phyloP scores from a whole-genome alignment of 352 stramenopile genomes.

The Thraustochytrium sp. region DNA sequence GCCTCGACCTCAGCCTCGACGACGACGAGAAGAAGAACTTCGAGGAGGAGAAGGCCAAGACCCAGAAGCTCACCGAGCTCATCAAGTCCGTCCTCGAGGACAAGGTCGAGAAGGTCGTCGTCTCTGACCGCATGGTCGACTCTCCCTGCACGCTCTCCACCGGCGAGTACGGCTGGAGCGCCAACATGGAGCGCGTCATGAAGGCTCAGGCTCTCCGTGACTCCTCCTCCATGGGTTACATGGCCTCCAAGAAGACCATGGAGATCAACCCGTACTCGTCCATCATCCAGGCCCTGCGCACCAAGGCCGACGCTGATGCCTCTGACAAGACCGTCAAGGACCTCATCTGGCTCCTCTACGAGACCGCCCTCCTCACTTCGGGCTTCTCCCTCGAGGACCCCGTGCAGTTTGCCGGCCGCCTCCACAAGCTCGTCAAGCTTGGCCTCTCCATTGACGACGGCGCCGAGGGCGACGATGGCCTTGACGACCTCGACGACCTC shows the following conservation, averaged over 20 bases:
- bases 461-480: conserved; percentile 76
- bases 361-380: conserved; percentile 96
- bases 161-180: conserved; percentile 98
- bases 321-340: conserved; percentile 99
- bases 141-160: conserved; percentile 97
- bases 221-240: conserved; percentile 92
- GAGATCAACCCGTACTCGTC: conserved; percentile 98
- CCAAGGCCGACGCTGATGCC: conserved; percentile 97
- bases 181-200: conserved; percentile 99
- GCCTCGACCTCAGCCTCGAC: conserved; percentile 56
- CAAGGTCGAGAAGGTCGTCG: conserved; percentile 99
- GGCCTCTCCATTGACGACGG: conserved; percentile 97
- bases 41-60: conserved; percentile 95
- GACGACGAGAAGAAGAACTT: conserved; percentile 98
- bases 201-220: conserved; percentile 98
- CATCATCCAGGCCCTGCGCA: conserved; percentile 94
- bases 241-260: conserved; percentile 99
- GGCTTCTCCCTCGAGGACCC: conserved; percentile 98
- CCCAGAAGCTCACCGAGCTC: conserved; percentile 94
- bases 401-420: conserved; percentile 95
- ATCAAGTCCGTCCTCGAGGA: conserved; percentile 99
- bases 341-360: conserved; percentile 98
- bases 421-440: conserved; percentile 98
- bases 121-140: conserved; percentile 97
- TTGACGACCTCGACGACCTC: conserved; percentile 91